Evolutionary conservation across 1,139 yeast genomes (phyloP).

Genomic region (Geotrichum histeridarum): DNA sequence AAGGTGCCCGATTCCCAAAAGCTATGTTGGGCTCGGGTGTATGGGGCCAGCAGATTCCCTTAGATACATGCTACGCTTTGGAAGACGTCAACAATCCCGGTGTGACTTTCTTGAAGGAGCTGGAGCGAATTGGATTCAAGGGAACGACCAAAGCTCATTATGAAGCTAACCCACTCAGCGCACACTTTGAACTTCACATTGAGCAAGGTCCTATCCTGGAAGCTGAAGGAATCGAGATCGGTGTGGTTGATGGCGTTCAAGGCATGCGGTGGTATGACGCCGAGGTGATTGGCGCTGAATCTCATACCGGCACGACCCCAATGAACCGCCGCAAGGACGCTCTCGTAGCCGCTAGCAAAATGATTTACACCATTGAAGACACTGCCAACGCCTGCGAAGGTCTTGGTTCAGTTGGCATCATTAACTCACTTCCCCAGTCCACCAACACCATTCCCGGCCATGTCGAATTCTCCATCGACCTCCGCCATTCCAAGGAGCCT

Average conservation of each 20-base stretch:
- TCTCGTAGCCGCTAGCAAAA: constrained; percentile 50
- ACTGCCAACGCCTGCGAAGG: constrained; percentile 52
- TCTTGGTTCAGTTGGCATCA: constrained; percentile 55
- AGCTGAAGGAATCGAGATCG: constrained; percentile 50
- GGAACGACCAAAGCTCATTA: constrained; percentile 50
- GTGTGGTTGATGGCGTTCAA: constrained; percentile 63
- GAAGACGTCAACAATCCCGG: constrained; percentile 50
- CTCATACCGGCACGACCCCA: constrained; percentile 77
- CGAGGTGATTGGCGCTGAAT: constrained; percentile 54
- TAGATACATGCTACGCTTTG: constrained; percentile 48
- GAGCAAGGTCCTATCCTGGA: constrained; percentile 74
- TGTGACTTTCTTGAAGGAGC: constrained; percentile 48
- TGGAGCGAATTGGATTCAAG: constrained; percentile 57
- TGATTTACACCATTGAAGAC: constrained; percentile 53
- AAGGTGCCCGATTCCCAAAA: constrained; percentile 70
- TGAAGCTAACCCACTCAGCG: constrained; percentile 52
- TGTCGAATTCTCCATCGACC: constrained; percentile 54
- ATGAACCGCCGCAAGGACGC: constrained; percentile 58
- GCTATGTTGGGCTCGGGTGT: constrained; percentile 62
- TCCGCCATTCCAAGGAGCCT: constrained; percentile 52
- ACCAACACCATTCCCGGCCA: constrained; percentile 64
- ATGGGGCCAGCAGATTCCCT: constrained; percentile 52
- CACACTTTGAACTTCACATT: constrained; percentile 69
- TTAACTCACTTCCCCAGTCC: constrained; percentile 53
- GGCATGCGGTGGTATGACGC: constrained; percentile 60